Evolutionary conservation across 352 stramenopile species (phyloP).

Genomic region (Thraustotheca clavata): DNA sequence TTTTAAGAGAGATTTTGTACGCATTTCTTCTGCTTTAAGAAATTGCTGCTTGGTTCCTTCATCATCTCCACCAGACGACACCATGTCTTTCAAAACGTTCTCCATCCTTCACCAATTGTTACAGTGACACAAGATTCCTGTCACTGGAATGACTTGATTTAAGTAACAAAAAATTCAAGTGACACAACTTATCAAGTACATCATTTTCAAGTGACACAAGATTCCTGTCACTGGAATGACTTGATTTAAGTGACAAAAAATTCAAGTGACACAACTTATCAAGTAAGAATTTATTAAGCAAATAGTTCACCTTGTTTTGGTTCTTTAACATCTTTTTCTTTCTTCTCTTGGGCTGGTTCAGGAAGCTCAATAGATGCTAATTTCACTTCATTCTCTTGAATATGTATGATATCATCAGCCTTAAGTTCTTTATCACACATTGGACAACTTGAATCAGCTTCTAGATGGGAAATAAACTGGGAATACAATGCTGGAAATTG

Average conservation of each 20-base stretch:
- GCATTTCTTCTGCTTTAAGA: constrained; percentile 40
- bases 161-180: background rate
- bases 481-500: constrained; percentile 85
- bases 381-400: constrained; percentile 39
- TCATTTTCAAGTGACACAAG: background rate
- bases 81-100: constrained; percentile 20
- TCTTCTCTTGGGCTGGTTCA: background rate
- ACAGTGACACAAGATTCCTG: no score
- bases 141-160: no score
- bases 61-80: constrained; percentile 6
- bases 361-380: constrained; percentile 23
- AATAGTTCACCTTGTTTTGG: constrained; percentile 20
- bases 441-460: constrained; percentile 50
- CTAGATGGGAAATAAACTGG: constrained; percentile 76
- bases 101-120: constrained; percentile 1
- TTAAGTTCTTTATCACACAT: constrained; percentile 57
- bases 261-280: background rate
- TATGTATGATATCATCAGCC: constrained; percentile 25
- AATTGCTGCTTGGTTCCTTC: constrained; percentile 24
- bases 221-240: no score
- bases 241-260: background rate
- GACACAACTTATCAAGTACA: background rate
- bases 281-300: background rate
- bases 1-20: constrained; percentile 51
- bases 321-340: background rate